These are phyloP conservation scores for Plasmodium blacklocki DNA, from an alignment of 169 alveolate genomes.

Conservation along the genomic window DNA sequence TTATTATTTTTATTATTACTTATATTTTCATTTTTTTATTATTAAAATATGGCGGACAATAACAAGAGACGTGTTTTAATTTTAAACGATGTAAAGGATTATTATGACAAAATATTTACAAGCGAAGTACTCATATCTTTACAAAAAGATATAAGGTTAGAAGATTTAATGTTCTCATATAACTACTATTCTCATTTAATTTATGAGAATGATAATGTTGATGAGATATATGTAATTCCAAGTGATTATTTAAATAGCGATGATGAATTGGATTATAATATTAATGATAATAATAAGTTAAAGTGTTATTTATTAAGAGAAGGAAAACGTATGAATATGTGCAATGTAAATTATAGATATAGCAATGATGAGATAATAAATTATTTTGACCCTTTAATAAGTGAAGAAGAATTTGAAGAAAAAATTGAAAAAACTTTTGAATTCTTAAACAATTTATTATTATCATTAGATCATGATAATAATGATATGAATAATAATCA, in stretches of 20 bases:
- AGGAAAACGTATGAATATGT: too few species aligned
- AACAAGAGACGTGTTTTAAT: slow-evolving; percentile 3
- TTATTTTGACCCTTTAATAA: slow-evolving; percentile 42
- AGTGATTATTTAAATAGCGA: slow-evolving; percentile 58
- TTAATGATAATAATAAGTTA: background rate
- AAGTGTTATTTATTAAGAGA: too few species aligned
- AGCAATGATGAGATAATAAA: slow-evolving; percentile 20
- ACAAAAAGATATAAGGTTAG: slow-evolving; percentile 56
- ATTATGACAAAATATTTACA: slow-evolving; percentile 65
- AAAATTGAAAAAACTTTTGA: slow-evolving; percentile 56
- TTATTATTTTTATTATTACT: too few species aligned
- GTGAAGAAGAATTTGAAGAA: slow-evolving; percentile 60
- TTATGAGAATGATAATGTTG: slow-evolving; percentile 19
- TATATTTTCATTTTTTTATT: too few species aligned
- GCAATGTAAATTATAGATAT: background rate
- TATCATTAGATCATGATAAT: slow-evolving; percentile 31
- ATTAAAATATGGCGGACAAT: too few species aligned
- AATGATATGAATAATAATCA: background rate
- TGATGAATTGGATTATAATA: slow-evolving; percentile 27
- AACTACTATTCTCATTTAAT: slow-evolving; percentile 31
- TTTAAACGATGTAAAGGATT: slow-evolving; percentile 41
- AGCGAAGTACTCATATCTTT: slow-evolving; percentile 19
- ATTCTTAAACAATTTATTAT: slow-evolving; percentile 45
- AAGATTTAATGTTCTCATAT: slow-evolving; percentile 54
- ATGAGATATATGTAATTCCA: slow-evolving; percentile 14